These are phyloP conservation scores for Micractinium sp. DNA, from an alignment of 139 green algal species.

Conservation along the genomic window DNA sequence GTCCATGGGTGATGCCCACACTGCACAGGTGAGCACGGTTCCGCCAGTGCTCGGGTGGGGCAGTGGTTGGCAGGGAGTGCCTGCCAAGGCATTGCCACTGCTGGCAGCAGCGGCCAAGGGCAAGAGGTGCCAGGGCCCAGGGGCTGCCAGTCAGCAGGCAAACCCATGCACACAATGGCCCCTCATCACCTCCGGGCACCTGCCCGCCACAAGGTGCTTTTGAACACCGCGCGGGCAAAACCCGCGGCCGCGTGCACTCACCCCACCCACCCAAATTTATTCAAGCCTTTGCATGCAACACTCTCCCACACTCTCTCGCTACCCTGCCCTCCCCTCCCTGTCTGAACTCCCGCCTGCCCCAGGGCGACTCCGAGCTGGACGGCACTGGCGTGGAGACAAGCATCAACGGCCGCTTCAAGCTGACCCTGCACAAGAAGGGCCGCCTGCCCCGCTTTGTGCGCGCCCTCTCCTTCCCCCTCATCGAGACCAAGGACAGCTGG, in stretches of 20 bases:
- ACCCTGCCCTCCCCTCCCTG: background rate
- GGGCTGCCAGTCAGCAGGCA: background rate
- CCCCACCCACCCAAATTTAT: no score
- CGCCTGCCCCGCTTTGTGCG: constrained; percentile 42
- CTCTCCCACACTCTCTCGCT: background rate
- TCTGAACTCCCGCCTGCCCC: background rate
- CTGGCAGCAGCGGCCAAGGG: no score
- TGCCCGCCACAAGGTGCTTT: no score
- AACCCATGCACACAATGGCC: background rate
- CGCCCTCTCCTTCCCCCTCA: constrained; percentile 61
- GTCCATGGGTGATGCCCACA: constrained; percentile 72
- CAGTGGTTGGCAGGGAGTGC: background rate
- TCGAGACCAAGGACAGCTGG: constrained; percentile 64
- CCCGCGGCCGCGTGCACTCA: no score
- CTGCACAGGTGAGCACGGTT: constrained; percentile 44
- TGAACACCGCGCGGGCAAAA: no score
- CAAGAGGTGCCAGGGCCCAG: background rate
- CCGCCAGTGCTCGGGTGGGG: background rate
- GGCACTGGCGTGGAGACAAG: constrained; percentile 76
- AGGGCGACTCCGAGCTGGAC: constrained; percentile 67
- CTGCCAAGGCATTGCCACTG: background rate
- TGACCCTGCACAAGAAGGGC: constrained; percentile 71
- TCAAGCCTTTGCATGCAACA: no score
- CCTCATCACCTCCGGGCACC: no score
- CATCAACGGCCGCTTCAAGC: constrained; percentile 68